Conservation (phyloP, 192 early-diverging fungal genomes). For the Coemansia sp. region DNA sequence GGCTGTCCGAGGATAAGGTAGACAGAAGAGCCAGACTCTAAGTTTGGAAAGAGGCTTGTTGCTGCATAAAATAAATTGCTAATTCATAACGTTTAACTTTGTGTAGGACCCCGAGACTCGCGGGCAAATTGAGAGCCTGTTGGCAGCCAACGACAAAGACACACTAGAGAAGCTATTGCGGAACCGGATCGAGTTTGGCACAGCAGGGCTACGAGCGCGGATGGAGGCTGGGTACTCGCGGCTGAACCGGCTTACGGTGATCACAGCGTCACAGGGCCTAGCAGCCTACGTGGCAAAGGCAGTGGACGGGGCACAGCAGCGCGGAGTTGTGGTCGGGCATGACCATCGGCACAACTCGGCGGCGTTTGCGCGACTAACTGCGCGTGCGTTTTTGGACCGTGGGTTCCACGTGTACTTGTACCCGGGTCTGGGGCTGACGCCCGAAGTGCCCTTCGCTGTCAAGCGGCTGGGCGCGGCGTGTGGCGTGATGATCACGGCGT, state of each 20-base stretch:
- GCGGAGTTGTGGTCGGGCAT: constrained; percentile 89
- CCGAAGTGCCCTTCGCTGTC: constrained; percentile 85
- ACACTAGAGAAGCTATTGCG: constrained; percentile 43
- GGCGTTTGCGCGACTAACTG: constrained; percentile 81
- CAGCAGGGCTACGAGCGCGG: constrained; percentile 82
- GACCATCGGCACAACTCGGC: constrained; percentile 92
- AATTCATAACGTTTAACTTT: neutral
- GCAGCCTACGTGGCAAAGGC: constrained; percentile 66
- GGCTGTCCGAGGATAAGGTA: constrained; percentile 50
- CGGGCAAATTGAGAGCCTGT: constrained; percentile 40
- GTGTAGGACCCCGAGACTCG: constrained; percentile 48
- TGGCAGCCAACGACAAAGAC: constrained; percentile 20
- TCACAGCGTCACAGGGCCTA: constrained; percentile 90
- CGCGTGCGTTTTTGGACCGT: constrained; percentile 76
- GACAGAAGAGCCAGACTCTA: neutral
- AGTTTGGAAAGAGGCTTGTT: neutral
- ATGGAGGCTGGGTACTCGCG: constrained; percentile 94
- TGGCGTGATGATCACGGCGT: constrained; percentile 97
- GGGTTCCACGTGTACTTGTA: constrained; percentile 84
- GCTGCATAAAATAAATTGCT: neutral
- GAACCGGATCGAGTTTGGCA: constrained; percentile 78
- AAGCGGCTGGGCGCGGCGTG: constrained; percentile 68
- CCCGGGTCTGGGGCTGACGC: constrained; percentile 77
- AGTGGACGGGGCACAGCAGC: constrained; percentile 61
- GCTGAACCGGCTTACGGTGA: constrained; percentile 93